phyloP scores from a whole-genome alignment of 2,329 filamentous ascomycete genomes.

The Cladobotryum mycophilum region DNA sequence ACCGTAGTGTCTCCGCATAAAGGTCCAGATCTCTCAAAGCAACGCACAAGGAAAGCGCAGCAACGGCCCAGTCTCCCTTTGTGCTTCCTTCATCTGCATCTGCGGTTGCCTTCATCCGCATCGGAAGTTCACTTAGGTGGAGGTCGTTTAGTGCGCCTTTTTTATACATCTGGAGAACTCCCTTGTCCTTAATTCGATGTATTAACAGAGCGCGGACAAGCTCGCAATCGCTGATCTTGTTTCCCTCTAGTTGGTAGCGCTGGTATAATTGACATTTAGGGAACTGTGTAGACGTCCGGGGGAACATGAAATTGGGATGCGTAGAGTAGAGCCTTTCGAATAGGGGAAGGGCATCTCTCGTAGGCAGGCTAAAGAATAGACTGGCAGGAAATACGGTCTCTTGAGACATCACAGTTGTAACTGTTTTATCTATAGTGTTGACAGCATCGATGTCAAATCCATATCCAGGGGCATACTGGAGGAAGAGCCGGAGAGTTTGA shows the following conservation, averaged over 20 bases:
- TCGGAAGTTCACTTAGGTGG: conserved; percentile 12
- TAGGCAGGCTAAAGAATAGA: neutral
- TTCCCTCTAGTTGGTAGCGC: neutral
- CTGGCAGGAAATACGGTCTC: neutral
- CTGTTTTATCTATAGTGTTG: conserved; percentile 7
- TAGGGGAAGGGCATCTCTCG: neutral
- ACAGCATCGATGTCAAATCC: conserved; percentile 18
- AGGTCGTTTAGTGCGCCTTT: neutral
- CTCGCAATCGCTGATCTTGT: neutral
- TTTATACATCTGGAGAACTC: neutral
- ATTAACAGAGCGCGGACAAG: neutral
- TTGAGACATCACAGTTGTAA: neutral
- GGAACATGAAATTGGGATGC: neutral
- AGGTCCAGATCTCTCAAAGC: conserved; percentile 20
- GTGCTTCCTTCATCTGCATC: conserved; percentile 16
- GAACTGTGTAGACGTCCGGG: neutral
- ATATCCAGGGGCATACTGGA: conserved; percentile 15
- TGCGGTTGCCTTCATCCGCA: conserved; percentile 19
- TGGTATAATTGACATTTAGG: too few species aligned
- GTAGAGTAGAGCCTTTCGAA: neutral
- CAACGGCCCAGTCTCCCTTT: conserved; percentile 21
- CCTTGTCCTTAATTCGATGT: neutral
- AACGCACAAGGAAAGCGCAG: conserved; percentile 22
- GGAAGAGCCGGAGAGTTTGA: conserved; percentile 17
- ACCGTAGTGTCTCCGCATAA: conserved; percentile 18